Base-by-base conservation (phyloP, 2,329 filamentous ascomycete species). In the Ambrosiella beaveri region DNA sequence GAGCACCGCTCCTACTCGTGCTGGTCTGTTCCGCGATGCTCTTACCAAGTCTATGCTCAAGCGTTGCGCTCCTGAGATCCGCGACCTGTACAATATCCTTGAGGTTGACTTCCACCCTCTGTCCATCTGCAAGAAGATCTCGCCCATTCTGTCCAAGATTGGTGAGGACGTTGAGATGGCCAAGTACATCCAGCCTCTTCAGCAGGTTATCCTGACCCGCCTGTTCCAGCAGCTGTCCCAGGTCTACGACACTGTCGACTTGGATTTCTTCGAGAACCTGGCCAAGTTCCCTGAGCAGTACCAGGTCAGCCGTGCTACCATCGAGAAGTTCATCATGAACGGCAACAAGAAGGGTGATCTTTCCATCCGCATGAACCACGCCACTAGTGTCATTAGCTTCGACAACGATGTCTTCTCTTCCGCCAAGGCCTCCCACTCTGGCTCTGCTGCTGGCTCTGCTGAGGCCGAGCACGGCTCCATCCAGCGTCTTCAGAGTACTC, bases 321-420 rank as follows among this genome's bases (percentile, higher is more conserved):
- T 98, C 64, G 93, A 98, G 77, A 98, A 97, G 75, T 98, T 98
- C 78, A 97, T 98, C 78, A 98, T 98, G 93, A 98, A 98, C 72
- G 93, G 93, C 63, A 97, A 95, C 80, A 98, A 98, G 82, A 98
- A 98, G 81, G 93, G 93, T 59, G 93, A 98, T 66, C 79, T 98
- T 51, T 86, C 93, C 57, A 94, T 98, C 65, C 89, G 93, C 62
- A 88, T 97, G 72, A 88, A 97, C 68, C 93, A 98, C 69, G 89
- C 89, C 62, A 91, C 90, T 57, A 89, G 93, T 61, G 87, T 96
- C 54, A 81, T 98, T 61, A 96, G 89, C 70, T 98, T 98, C 66
- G 93, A 98, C 70, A 94, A 88, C 57, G 93, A 98, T 70, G 89
- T 98, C 64, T 97, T 98, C 77, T 95, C 93, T 40, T 96, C 93